Conservation (phyloP, 768 basidiomycete species). For the Boletus insuetus region DNA sequence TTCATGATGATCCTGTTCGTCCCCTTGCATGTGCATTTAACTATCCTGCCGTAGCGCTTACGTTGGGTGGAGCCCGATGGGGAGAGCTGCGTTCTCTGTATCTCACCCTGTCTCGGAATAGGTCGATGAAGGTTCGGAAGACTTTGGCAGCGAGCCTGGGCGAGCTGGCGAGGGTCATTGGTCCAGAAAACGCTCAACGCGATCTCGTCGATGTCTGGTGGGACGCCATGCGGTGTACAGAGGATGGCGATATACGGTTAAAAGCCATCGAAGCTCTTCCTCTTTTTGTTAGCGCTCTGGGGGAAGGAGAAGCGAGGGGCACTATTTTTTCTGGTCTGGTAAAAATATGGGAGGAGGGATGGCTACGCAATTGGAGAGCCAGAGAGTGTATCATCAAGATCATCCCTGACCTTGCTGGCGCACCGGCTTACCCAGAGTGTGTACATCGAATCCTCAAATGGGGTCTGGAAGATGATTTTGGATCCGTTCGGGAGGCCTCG, state of each 20-base stretch:
- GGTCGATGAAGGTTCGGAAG: constrained; percentile 60
- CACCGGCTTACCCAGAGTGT: constrained; percentile 40
- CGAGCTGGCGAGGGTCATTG: constrained; percentile 85
- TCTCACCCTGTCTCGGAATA: constrained; percentile 58
- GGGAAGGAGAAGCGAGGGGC: constrained; percentile 42
- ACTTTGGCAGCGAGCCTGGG: constrained; percentile 88
- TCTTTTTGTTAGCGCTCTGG: constrained; percentile 54
- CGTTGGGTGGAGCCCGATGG: constrained; percentile 79
- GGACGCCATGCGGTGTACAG: constrained; percentile 50
- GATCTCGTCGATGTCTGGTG: constrained; percentile 77
- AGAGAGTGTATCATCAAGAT: constrained; percentile 64
- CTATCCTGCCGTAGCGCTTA: constrained; percentile 85
- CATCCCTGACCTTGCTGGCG: constrained; percentile 50
- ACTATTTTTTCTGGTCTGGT: constrained; percentile 46
- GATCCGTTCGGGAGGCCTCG: constrained; percentile 82
- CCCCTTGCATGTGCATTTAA: constrained; percentile 84
- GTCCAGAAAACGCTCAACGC: constrained; percentile 56
- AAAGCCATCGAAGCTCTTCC: constrained; percentile 69
- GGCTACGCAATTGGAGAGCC: constrained; percentile 76
- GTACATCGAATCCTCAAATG: constrained; percentile 54
- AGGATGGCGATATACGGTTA: constrained; percentile 65
- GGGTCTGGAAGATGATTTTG: constrained; percentile 73
- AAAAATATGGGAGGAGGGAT: constrained; percentile 54
- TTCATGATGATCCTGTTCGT: constrained; percentile 66
- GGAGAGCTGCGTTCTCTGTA: constrained; percentile 66